Conservation (phyloP, 1,284 basidiomycete genomes). For the Paramarasmius palmivorus region DNA sequence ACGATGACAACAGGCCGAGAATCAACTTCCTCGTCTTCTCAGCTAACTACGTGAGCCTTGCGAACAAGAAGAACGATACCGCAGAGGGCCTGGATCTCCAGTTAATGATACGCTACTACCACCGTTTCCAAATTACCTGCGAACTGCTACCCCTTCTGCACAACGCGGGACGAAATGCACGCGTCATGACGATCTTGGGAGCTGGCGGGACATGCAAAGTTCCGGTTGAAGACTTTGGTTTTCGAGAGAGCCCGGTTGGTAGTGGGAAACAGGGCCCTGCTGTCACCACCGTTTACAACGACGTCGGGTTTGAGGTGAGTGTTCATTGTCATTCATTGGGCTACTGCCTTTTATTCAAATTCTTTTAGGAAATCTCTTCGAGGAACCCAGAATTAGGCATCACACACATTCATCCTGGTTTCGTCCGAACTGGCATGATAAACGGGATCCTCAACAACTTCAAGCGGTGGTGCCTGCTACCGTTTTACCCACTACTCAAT, state of each 20-base stretch:
- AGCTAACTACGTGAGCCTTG: constrained; percentile 2
- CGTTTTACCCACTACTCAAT: background rate
- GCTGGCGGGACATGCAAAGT: constrained; percentile 1
- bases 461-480: constrained; percentile 1
- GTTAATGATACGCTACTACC: constrained; percentile 10
- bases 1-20: background rate
- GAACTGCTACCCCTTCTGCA: constrained; percentile 9
- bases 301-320: constrained; percentile 12
- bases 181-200: constrained; percentile 10
- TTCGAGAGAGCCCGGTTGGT: constrained; percentile 9
- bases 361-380: constrained; percentile 10
- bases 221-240: constrained; percentile 9
- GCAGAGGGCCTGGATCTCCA: constrained; percentile 8
- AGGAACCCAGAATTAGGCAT: constrained; percentile 13
- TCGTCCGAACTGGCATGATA: constrained; percentile 15
- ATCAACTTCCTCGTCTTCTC: constrained; percentile 12
- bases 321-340: background rate
- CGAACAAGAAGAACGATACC: background rate
- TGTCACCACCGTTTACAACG: constrained; percentile 10
- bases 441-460: background rate
- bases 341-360: background rate
- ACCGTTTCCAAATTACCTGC: constrained; percentile 13
- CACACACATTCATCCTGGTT: constrained; percentile 12
- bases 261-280: background rate
- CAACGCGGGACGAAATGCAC: background rate